Evolutionary conservation across 129 eudicot genomes (phyloP), one percentile per base, ranked within the genome.

Genomic region (Helichrysum umbraculigerum): DNA sequence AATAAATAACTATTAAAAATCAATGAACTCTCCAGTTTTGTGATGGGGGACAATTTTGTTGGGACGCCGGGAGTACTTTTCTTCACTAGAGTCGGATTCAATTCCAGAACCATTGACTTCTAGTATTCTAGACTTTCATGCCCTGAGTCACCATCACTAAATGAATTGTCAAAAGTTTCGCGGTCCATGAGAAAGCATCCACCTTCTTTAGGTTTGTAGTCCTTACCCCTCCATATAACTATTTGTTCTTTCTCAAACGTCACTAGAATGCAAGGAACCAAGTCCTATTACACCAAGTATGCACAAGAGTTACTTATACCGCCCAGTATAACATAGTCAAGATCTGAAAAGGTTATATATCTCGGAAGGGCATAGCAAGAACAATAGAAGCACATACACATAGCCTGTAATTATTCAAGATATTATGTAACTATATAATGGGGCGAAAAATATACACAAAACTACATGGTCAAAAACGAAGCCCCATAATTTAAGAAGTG

Each of bases 171-270:
- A 35, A 77, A 87, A 44, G 69, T 41, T 75, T 93, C 91, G 39
- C 86, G 87, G 3, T 78, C 91, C 5, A 73, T 63, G n/a, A 83
- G 83, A 74, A 88, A 85, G 69, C 82, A 81, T 19, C 91, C 93
- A 1, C 73, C 93, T 66, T 88, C 81, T 32, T 32, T 69, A 28
- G 98, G 96, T 33, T 82, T 81, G 68, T 91, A 87, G 70, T 85
- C 82, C 47, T 79, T 81, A 68, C 89, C 95, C 82, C 87, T 84
- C 98, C 98, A 94, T 32, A 94, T 74, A 50, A 94, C 97, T 77
- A 94, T 87, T 85, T 94, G 98, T 70, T 94, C 97, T 79, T 94
- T 94, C 21, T 82, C 93, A 83, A 94, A 94, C 51, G 97, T 88
- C 69, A 94, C 97, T 34, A 87, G 82, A 50, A 87, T 78, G 78